Evolutionary conservation across 2,329 filamentous ascomycete genomes (phyloP).

Genomic region (Colletotrichum ledebouriae): DNA sequence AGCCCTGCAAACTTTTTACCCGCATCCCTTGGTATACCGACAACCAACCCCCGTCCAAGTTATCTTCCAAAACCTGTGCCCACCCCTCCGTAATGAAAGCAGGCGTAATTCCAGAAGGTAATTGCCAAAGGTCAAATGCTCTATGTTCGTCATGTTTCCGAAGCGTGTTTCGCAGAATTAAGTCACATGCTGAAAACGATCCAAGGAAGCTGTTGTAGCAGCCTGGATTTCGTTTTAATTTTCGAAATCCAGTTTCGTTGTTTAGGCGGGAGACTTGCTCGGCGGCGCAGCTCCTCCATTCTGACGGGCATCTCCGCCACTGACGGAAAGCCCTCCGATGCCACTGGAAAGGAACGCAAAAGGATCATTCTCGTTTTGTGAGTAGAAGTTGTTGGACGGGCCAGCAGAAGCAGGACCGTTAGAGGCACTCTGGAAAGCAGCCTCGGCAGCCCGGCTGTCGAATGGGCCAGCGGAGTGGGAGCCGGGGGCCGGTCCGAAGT

Average conservation of each 20-base stretch:
- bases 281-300: conserved; percentile 70
- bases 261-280: conserved; percentile 72
- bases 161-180: conserved; percentile 51
- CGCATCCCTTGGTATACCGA: conserved; percentile 48
- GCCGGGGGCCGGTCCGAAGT: conserved; percentile 81
- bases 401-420: conserved; percentile 85
- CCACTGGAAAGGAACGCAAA: conserved; percentile 84
- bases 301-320: conserved; percentile 73
- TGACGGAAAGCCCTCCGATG: conserved; percentile 79
- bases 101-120: conserved; percentile 58
- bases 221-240: conserved; percentile 40
- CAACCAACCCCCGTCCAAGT: conserved; percentile 52
- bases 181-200: conserved; percentile 47
- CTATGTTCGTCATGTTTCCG: conserved; percentile 59
- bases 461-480: conserved; percentile 90
- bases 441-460: conserved; percentile 92
- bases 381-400: conserved; percentile 79
- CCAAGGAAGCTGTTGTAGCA: conserved; percentile 48
- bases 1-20: conserved; percentile 55
- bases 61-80: conserved; percentile 58
- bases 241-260: conserved; percentile 36
- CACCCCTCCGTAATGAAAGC: conserved; percentile 54
- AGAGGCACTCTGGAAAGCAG: conserved; percentile 90
- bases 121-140: conserved; percentile 60
- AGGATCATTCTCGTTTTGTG: conserved; percentile 76